These are phyloP conservation scores for Alternaria ventricosa DNA, from an alignment of 2,329 filamentous ascomycete species.

Conservation along the genomic window DNA sequence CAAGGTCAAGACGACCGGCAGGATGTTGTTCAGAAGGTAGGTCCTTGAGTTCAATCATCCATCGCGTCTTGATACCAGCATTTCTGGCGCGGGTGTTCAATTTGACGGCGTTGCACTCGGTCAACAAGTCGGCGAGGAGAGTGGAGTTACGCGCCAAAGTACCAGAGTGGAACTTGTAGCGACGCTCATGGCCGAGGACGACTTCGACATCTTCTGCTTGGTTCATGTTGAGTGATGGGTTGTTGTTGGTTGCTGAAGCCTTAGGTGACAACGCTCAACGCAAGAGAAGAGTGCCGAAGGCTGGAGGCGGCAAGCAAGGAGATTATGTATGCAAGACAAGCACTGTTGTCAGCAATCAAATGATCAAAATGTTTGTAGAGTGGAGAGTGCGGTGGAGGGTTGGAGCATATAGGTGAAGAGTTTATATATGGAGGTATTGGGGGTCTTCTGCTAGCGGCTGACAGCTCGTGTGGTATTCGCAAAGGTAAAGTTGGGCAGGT, in stretches of 20 bases:
- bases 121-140: slow-evolving; percentile 40
- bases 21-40: slow-evolving; percentile 26
- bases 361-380: neutral
- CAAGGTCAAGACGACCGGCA: slow-evolving; percentile 31
- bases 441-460: neutral
- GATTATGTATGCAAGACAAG: neutral
- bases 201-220: slow-evolving; percentile 46
- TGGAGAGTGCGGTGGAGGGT: neutral
- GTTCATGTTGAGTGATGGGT: slow-evolving; percentile 29
- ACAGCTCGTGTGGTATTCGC: neutral
- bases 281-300: neutral
- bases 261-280: neutral
- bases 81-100: slow-evolving; percentile 31
- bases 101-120: slow-evolving; percentile 36
- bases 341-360: neutral
- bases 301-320: neutral
- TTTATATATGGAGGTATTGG: neutral
- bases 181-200: slow-evolving; percentile 35
- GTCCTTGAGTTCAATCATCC: slow-evolving; percentile 42
- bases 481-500: neutral
- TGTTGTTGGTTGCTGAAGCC: neutral
- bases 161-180: slow-evolving; percentile 45
- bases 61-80: slow-evolving; percentile 36
- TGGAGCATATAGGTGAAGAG: neutral
- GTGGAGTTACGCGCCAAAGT: slow-evolving; percentile 43